Percentiles rank a stretch among this genome's conserved stretches.
phyloP scores from a whole-genome alignment of 2,329 filamentous ascomycete species.

The Phaeosphaeriaceae sp. region DNA sequence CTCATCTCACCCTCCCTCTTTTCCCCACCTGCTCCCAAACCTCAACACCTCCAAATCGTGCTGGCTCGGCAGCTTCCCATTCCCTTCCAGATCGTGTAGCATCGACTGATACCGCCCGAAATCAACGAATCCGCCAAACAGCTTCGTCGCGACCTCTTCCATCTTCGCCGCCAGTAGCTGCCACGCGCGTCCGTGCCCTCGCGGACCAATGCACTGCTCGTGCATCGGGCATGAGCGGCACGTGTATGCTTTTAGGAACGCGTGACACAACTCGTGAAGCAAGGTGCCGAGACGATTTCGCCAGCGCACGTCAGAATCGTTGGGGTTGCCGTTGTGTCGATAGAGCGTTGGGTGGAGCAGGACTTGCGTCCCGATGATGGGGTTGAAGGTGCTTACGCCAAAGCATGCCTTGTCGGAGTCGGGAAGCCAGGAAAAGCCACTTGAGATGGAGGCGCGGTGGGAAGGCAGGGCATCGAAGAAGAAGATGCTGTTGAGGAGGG shows the following conservation, averaged over 20 bases:
- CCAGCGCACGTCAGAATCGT: constrained; percentile 3
- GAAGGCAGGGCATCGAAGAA: constrained; percentile 13
- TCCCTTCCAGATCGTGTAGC: constrained; percentile 14
- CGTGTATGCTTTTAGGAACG: constrained; percentile 21
- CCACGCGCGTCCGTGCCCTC: constrained; percentile 27
- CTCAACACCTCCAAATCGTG: constrained; percentile 19
- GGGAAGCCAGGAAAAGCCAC: constrained; percentile 14
- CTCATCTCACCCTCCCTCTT: background rate
- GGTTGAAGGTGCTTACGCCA: constrained; percentile 16
- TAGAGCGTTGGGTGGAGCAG: constrained; percentile 18
- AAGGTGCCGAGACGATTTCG: constrained; percentile 18
- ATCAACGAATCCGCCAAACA: constrained; percentile 19
- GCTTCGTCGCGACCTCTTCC: constrained; percentile 19
- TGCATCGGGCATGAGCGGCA: constrained; percentile 19
- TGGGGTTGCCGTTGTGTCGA: constrained; percentile 6
- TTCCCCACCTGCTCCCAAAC: background rate
- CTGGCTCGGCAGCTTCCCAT: constrained; percentile 15
- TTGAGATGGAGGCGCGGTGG: constrained; percentile 9
- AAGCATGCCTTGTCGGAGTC: constrained; percentile 14
- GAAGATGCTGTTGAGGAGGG: constrained; percentile 18
- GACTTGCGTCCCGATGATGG: constrained; percentile 19
- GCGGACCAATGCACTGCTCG: constrained; percentile 4
- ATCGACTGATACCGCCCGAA: constrained; percentile 20
- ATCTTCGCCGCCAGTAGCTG: constrained; percentile 23
- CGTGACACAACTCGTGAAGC: constrained; percentile 25